phyloP scores from a whole-genome alignment of 2,329 filamentous ascomycete genomes.

The Thelonectria rubi region DNA sequence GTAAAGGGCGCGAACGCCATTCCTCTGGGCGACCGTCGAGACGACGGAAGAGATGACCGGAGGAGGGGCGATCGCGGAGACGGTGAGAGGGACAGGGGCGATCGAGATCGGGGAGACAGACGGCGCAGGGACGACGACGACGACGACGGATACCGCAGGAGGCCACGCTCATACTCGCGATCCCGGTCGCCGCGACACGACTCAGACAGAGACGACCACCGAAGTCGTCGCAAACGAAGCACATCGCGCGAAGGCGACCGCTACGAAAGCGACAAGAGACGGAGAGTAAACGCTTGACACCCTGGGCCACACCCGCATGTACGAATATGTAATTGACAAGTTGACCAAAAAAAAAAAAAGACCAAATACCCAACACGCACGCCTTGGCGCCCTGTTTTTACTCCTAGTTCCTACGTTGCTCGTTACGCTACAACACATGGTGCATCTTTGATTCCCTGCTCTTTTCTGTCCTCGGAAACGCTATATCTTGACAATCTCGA shows the following conservation, averaged over 20 bases:
- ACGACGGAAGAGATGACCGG: slow-evolving; percentile 45
- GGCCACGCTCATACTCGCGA: slow-evolving; percentile 53
- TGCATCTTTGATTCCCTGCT: not conserved
- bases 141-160: slow-evolving; percentile 30
- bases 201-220: slow-evolving; percentile 55
- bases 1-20: slow-evolving; percentile 75
- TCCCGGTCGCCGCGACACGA: slow-evolving; percentile 63
- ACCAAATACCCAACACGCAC: slow-evolving; percentile 32
- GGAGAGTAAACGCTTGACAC: slow-evolving; percentile 59
- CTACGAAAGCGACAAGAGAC: slow-evolving; percentile 67
- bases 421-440: slow-evolving; percentile 29
- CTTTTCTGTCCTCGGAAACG: slow-evolving; percentile 25
- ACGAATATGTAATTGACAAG: slow-evolving; percentile 38
- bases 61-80: slow-evolving; percentile 35
- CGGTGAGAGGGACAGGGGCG: not conserved
- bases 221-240: slow-evolving; percentile 65
- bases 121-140: slow-evolving; percentile 38
- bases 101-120: slow-evolving; percentile 43
- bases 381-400: slow-evolving; percentile 20
- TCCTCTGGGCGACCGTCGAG: slow-evolving; percentile 71
- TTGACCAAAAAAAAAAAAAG: not conserved
- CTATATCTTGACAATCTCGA: slow-evolving; percentile 87
- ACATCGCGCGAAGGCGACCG: slow-evolving; percentile 63
- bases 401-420: slow-evolving; percentile 28
- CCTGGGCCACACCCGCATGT: slow-evolving; percentile 24